A percentile compares a stretch with the other conserved stretches of the same genome.
Evolutionary conservation across 2,329 filamentous ascomycete genomes (phyloP).

Genomic region (Fusarium pseudonygamai): DNA sequence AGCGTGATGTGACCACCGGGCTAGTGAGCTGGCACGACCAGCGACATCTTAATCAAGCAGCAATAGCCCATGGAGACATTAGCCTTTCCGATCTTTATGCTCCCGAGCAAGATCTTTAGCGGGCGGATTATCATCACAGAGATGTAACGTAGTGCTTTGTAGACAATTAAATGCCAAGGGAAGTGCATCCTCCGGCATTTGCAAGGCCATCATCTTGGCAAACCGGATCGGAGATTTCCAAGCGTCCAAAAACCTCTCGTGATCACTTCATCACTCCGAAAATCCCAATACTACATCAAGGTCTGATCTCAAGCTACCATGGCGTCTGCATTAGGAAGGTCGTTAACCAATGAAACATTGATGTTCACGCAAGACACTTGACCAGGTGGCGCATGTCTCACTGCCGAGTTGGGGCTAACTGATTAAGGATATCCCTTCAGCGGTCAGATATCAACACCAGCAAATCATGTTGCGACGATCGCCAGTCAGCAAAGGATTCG

Average conservation of each 20-base stretch:
- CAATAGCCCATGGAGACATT: too few species aligned
- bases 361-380: constrained; percentile 3
- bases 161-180: neutral
- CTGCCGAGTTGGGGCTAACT: neutral
- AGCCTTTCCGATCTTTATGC: too few species aligned
- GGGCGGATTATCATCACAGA: too few species aligned
- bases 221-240: neutral
- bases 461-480: neutral
- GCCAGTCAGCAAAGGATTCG: neutral
- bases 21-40: neutral
- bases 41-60: neutral
- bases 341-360: neutral
- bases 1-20: constrained; percentile 13
- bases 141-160: neutral
- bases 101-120: neutral
- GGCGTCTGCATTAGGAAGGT: constrained; percentile 12
- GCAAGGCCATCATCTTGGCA: neutral
- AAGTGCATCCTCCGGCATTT: neutral
- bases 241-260: neutral
- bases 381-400: constrained; percentile 22
- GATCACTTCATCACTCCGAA: neutral
- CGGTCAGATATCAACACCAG: neutral
- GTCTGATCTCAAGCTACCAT: neutral
- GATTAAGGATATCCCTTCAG: neutral
- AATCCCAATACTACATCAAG: constrained; percentile 5